These are phyloP conservation scores for Aurantiochytrium sp. DNA, from an alignment of 108 stramenopile genomes.

Conservation along the genomic window DNA sequence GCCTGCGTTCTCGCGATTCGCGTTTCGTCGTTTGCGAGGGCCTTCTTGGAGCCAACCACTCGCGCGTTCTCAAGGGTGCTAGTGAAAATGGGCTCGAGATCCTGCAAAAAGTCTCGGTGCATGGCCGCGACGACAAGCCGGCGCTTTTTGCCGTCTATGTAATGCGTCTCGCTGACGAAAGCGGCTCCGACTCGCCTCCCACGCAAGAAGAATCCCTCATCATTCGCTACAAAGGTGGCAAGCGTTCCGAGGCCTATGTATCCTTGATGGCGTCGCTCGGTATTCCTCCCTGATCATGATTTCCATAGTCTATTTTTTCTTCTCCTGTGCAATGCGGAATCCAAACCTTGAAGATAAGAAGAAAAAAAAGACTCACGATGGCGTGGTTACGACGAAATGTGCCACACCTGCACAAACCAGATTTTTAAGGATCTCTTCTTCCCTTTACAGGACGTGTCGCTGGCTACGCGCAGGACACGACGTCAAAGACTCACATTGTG, in stretches of 20 bases:
- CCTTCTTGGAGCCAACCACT: background rate
- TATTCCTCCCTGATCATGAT: background rate
- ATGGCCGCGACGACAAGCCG: background rate
- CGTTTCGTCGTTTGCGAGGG: slow-evolving; percentile 17
- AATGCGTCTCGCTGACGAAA: background rate
- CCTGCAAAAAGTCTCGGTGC: background rate
- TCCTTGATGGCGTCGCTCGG: background rate
- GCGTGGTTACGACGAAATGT: no score
- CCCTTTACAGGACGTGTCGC: no score
- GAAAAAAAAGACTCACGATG: no score
- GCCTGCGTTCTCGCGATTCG: background rate
- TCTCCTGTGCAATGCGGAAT: no score
- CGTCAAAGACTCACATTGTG: no score
- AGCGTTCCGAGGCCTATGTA: background rate
- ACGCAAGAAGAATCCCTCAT: background rate
- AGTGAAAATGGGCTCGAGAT: background rate
- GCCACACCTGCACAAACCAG: no score
- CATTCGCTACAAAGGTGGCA: background rate
- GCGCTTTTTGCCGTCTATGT: slow-evolving; percentile 12
- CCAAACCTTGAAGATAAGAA: no score
- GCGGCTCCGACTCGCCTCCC: background rate
- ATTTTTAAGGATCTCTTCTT: no score
- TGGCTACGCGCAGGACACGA: no score
- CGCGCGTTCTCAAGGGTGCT: background rate
- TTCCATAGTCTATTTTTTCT: background rate